phyloP scores from a whole-genome alignment of 2,329 filamentous ascomycete genomes.

The Aspergillus sergii region DNA sequence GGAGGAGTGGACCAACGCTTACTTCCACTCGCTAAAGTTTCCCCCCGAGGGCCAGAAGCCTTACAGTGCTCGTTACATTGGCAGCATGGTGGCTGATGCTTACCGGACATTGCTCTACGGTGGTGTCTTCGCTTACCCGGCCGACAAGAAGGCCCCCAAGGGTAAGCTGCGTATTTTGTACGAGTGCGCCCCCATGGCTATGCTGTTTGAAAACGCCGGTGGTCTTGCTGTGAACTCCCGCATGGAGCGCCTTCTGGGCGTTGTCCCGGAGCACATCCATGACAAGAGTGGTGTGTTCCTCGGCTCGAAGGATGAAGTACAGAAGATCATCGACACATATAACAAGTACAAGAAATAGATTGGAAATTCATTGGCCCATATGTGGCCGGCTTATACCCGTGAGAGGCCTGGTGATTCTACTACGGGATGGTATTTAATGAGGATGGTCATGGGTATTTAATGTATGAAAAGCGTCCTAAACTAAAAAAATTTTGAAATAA shows the following conservation, averaged over 20 bases:
- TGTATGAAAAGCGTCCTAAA: slow-evolving; percentile 1
- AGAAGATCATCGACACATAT: slow-evolving; percentile 88
- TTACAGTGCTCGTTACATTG: slow-evolving; percentile 94
- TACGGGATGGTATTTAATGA: background rate
- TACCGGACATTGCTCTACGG: slow-evolving; percentile 95
- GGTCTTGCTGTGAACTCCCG: slow-evolving; percentile 89
- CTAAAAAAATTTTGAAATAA: background rate
- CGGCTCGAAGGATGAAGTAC: slow-evolving; percentile 90
- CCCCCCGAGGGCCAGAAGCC: slow-evolving; percentile 74
- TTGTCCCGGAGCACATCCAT: slow-evolving; percentile 90
- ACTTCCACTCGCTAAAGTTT: slow-evolving; percentile 87
- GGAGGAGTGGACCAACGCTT: slow-evolving; percentile 82
- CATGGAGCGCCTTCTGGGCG: slow-evolving; percentile 86
- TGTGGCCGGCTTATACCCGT: slow-evolving; percentile 10
- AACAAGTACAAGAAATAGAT: slow-evolving; percentile 51
- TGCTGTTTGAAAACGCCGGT: slow-evolving; percentile 98
- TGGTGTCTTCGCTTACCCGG: slow-evolving; percentile 95
- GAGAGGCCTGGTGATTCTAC: slow-evolving; percentile 10
- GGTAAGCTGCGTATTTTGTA: slow-evolving; percentile 97
- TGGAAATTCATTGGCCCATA: background rate
- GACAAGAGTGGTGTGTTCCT: slow-evolving; percentile 95
- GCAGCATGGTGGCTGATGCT: slow-evolving; percentile 96
- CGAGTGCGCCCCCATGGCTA: slow-evolving; percentile 98
- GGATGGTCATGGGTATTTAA: slow-evolving; percentile 7
- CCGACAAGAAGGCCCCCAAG: slow-evolving; percentile 97